These are phyloP conservation scores for Stagonosporopsis cucurbitacearum DNA, from an alignment of 2,329 filamentous ascomycete species.

Conservation along the genomic window DNA sequence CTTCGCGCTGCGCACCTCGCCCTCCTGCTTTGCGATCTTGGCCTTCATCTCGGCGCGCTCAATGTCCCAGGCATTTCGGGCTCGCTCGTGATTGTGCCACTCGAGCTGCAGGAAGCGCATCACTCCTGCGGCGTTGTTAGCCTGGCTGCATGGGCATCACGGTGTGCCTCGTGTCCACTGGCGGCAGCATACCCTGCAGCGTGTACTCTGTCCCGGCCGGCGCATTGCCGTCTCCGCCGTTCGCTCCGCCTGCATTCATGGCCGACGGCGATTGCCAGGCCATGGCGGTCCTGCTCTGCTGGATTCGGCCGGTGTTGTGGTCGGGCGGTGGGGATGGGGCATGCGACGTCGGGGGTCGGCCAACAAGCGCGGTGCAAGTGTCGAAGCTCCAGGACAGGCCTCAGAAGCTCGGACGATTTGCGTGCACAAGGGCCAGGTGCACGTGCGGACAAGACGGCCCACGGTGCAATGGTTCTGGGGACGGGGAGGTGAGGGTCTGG, in stretches of 20 bases:
- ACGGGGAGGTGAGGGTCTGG: neutral
- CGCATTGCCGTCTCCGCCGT: slow-evolving; percentile 56
- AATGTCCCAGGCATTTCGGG: slow-evolving; percentile 98
- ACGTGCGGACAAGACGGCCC: neutral
- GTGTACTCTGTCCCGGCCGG: slow-evolving; percentile 74
- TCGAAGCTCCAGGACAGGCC: slow-evolving; percentile 26
- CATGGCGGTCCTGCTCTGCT: slow-evolving; percentile 56
- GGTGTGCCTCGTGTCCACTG: slow-evolving; percentile 12
- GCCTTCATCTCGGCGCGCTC: slow-evolving; percentile 99
- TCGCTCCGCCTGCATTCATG: slow-evolving; percentile 63
- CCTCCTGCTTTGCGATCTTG: slow-evolving; percentile 92
- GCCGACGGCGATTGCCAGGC: slow-evolving; percentile 74
- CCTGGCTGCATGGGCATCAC: slow-evolving; percentile 7
- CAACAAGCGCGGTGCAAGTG: slow-evolving; percentile 21
- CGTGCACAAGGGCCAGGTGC: slow-evolving; percentile 19
- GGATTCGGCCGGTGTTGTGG: slow-evolving; percentile 31
- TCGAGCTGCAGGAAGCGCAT: slow-evolving; percentile 99
- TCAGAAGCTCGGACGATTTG: slow-evolving; percentile 30
- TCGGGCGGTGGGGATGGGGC: slow-evolving; percentile 34
- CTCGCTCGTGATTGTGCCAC: slow-evolving; percentile 98
- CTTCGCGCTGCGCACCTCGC: slow-evolving; percentile 84
- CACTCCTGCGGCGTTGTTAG: slow-evolving; percentile 67
- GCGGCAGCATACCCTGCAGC: slow-evolving; percentile 64
- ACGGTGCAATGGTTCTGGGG: neutral
- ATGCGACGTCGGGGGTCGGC: slow-evolving; percentile 40